Percentiles rank a stretch among this genome's conserved stretches.
Conservation (phyloP, 352 stramenopile species). For the Phytopythium mirpurense region DNA sequence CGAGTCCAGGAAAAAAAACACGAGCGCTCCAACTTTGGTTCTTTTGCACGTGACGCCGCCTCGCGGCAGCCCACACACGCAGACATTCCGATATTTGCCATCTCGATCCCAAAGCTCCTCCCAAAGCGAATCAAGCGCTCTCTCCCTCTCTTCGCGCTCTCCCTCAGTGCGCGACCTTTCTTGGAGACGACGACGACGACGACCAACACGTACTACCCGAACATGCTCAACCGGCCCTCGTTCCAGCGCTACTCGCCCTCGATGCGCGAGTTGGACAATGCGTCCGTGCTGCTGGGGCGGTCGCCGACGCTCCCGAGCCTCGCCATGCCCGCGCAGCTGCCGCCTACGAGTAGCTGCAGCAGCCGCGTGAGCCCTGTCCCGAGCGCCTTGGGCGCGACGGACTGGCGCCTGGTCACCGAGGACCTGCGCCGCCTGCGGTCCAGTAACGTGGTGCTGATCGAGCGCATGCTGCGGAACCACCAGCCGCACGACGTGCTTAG, state of each 20-base stretch:
- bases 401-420: constrained; percentile 35
- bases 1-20: background rate
- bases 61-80: too few relatives aligned
- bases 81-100: constrained; percentile 5
- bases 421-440: constrained; percentile 44
- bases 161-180: too few relatives aligned
- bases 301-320: background rate
- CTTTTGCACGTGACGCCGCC: constrained; percentile 1
- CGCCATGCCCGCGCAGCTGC: constrained; percentile 4
- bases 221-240: constrained; percentile 54
- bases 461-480: constrained; percentile 57
- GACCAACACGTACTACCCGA: constrained; percentile 13
- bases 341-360: background rate
- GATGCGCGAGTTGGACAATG: constrained; percentile 41
- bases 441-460: constrained; percentile 41
- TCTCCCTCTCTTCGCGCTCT: background rate
- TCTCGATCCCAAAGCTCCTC: too few relatives aligned
- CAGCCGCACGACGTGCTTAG: constrained; percentile 57
- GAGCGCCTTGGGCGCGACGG: constrained; percentile 4
- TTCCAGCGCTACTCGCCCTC: constrained; percentile 46
- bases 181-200: constrained; percentile 18
- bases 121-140: background rate
- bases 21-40: constrained; percentile 1
- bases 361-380: background rate
- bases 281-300: constrained; percentile 11